These are phyloP conservation scores for Cryphonectria carpinicola DNA, from an alignment of 2,329 filamentous ascomycete genomes.

Conservation along the genomic window DNA sequence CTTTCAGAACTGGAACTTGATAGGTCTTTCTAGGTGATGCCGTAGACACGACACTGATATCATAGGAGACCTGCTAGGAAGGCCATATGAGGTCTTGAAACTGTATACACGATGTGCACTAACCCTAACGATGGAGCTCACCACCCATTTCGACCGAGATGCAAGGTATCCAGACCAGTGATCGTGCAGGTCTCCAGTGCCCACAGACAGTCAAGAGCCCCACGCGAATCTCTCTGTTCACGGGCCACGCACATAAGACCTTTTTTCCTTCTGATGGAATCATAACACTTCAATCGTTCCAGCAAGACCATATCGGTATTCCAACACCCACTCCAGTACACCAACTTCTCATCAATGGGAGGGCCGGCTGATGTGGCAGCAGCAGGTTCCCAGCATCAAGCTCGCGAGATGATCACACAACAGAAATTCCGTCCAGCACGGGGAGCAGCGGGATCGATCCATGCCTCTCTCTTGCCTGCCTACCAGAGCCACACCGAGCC, in stretches of 20 bases:
- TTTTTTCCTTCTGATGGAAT: not conserved
- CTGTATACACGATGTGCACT: not conserved
- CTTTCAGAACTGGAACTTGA: too few species aligned
- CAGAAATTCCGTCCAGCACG: not conserved
- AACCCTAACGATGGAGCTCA: not conserved
- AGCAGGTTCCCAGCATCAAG: not conserved
- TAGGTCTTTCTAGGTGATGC: not conserved
- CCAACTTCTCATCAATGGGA: not conserved
- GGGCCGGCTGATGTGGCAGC: not conserved
- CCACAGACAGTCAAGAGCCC: not conserved
- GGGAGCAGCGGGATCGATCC: not conserved
- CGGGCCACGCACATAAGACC: not conserved
- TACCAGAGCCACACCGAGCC: not conserved
- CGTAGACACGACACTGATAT: not conserved
- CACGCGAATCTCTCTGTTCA: not conserved
- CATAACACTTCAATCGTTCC: not conserved
- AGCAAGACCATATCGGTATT: not conserved
- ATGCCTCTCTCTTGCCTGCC: not conserved
- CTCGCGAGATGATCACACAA: not conserved
- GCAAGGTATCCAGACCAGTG: not conserved
- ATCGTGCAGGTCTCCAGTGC: not conserved
- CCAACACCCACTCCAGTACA: not conserved
- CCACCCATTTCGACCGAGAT: not conserved
- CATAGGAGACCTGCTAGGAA: not conserved
- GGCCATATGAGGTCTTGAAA: not conserved